Percentiles rank a stretch among this genome's conserved stretches.
These are phyloP conservation scores for Cladosporium oxysporum DNA, from an alignment of 2,329 filamentous ascomycete genomes.

Conservation along the genomic window DNA sequence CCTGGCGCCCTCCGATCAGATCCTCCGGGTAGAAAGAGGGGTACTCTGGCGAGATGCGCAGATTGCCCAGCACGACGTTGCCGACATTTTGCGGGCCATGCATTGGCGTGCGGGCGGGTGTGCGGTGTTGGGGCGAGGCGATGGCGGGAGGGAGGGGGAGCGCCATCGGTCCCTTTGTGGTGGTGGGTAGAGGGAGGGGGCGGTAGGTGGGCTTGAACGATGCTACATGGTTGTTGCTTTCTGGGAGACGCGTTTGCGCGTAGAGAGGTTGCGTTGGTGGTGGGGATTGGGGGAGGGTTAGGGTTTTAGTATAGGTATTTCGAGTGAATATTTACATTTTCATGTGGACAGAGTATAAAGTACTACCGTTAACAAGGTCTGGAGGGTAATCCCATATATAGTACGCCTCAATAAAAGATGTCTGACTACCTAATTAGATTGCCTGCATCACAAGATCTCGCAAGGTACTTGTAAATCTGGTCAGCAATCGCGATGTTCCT, in stretches of 20 bases:
- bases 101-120: conserved; percentile 23
- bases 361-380: neutral
- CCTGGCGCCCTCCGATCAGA: conserved; percentile 44
- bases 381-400: too few species aligned
- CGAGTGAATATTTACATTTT: neutral
- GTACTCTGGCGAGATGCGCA: conserved; percentile 88
- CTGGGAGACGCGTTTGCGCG: conserved; percentile 6
- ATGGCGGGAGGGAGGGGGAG: conserved; percentile 15
- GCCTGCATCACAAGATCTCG: neutral
- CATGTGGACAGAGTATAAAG: neutral
- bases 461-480: neutral
- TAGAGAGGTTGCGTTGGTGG: conserved; percentile 6
- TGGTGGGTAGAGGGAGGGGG: neutral
- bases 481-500: neutral
- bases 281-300: neutral
- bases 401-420: too few species aligned
- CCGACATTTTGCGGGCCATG: conserved; percentile 72
- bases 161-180: neutral
- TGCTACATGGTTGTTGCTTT: neutral
- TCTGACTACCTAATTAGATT: too few species aligned
- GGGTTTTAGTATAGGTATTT: neutral
- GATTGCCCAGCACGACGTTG: conserved; percentile 80
- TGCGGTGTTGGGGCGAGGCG: conserved; percentile 19
- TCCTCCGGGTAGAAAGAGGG: conserved; percentile 84
- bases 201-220: neutral